Percentiles rank a stretch among this genome's conserved stretches.
phyloP scores from a whole-genome alignment of 2,329 filamentous ascomycete genomes.

The Rachicladosporium sp. region DNA sequence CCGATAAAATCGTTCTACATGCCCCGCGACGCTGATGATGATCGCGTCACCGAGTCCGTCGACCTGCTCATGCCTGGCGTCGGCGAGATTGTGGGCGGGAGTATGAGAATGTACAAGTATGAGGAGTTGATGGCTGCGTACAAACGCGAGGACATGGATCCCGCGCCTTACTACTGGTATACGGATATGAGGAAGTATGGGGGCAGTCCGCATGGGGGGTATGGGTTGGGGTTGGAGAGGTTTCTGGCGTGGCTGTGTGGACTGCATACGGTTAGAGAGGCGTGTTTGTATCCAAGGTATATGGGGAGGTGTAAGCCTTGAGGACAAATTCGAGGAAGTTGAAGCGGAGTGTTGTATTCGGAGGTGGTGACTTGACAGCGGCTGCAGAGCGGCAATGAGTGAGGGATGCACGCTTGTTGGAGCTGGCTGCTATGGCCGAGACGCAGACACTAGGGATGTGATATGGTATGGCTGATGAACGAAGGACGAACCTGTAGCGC shows the following conservation, averaged over 20 bases:
- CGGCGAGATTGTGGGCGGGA: constrained; percentile 91
- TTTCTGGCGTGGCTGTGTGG: constrained; percentile 58
- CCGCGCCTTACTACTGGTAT: constrained; percentile 93
- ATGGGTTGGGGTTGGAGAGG: constrained; percentile 83
- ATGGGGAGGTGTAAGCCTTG: constrained; percentile 71
- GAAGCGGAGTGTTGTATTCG: too few species aligned
- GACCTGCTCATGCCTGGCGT: constrained; percentile 85
- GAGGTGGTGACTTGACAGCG: too few species aligned
- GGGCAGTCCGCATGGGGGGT: constrained; percentile 81
- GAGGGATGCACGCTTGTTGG: too few species aligned
- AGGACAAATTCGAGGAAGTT: constrained; percentile 7
- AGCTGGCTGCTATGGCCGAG: too few species aligned
- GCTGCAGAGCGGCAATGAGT: too few species aligned
- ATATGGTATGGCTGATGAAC: too few species aligned
- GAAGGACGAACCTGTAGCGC: too few species aligned
- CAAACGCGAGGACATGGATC: constrained; percentile 72
- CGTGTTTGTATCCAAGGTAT: constrained; percentile 67
- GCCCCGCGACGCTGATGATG: constrained; percentile 71
- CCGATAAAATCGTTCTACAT: constrained; percentile 99
- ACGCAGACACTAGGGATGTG: too few species aligned
- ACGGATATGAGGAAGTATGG: constrained; percentile 97
- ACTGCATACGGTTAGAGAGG: constrained; percentile 53
- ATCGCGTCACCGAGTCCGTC: constrained; percentile 80
- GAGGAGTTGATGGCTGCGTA: constrained; percentile 84
- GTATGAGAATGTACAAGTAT: constrained; percentile 89